Base-by-base conservation (phyloP, 345 rosid genomes). In the Brassica nigra region DNA sequence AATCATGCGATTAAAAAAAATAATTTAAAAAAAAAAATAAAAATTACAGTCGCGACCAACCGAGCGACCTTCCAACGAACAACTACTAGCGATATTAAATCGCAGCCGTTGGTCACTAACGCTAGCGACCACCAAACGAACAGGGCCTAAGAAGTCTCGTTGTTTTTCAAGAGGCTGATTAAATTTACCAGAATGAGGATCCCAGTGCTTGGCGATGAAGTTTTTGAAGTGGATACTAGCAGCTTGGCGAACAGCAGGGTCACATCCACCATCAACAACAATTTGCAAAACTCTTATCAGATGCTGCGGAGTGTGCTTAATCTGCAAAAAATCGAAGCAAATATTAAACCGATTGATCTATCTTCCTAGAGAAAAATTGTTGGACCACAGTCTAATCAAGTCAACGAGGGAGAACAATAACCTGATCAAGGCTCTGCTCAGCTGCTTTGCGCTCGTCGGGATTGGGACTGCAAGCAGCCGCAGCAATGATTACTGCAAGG, bases 221-320 rank as follows among this genome's bases (percentile, higher is more conserved):
- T 96, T 93, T 84, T 96, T 96, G 86, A 96, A 93, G 84, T 96
- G 99, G 73, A 96, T 96, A 80, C 94, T 90, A 37, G 99, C 99
- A 66, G 90, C 91, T 83, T 96, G 99, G 31, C 99, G 93, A 62
- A 96, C 91, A 0, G 92, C 84, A 85, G 86, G 73, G 64, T 93
- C 94, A 10, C 86, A 91, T 58, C 82, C 87, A 78, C 81, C 86
- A 69, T 93, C 99, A 74, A 96, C 90, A 55, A 93, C 91, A 74
- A 96, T 92, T 89, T 89, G 97, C 83, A 96, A 75, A 68, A 92
- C 71, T 85, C 99, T 88, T 71, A 93, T 87, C 68, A 96, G 86
- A 83, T 96, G 99, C 89, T 93, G 97, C 0, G 98, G 98, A 37
- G 90, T 75, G 80, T 82, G 88, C 82, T 96, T 95, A 58, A 90